phyloP scores from a whole-genome alignment of 495 filamentous ascomycete genomes.

The Aspergillus hancockii region DNA sequence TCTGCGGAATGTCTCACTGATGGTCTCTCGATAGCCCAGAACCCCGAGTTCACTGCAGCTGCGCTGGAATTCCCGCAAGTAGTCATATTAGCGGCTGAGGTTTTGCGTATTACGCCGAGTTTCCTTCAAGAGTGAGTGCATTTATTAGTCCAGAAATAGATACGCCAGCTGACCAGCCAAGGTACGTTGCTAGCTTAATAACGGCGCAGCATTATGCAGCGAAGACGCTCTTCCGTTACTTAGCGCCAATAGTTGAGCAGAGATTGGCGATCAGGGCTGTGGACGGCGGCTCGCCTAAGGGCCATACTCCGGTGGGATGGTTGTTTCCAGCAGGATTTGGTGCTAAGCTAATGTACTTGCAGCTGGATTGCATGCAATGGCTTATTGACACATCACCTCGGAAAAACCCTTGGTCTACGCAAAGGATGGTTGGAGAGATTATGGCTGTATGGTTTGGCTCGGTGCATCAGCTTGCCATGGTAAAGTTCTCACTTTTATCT shows the following conservation, averaged over 20 bases:
- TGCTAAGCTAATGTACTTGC: background rate
- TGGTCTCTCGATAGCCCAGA: background rate
- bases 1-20: background rate
- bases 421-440: conserved; percentile 1
- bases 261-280: background rate
- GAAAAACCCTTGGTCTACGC: background rate
- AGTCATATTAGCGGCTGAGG: background rate
- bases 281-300: background rate
- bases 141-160: background rate
- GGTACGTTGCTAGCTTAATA: background rate
- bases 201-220: background rate
- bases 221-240: background rate
- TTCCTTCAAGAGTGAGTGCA: background rate
- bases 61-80: background rate
- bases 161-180: background rate
- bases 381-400: background rate
- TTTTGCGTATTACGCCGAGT: background rate
- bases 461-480: conserved; percentile 4
- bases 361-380: conserved; percentile 12
- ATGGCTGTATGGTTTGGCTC: conserved; percentile 13
- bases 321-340: background rate
- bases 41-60: background rate
- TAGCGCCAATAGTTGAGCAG: background rate
- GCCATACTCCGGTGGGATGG: background rate
- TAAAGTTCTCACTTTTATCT: background rate